Evolutionary conservation across 2,329 filamentous ascomycete genomes (phyloP).

Genomic region (Neurospora sp.): DNA sequence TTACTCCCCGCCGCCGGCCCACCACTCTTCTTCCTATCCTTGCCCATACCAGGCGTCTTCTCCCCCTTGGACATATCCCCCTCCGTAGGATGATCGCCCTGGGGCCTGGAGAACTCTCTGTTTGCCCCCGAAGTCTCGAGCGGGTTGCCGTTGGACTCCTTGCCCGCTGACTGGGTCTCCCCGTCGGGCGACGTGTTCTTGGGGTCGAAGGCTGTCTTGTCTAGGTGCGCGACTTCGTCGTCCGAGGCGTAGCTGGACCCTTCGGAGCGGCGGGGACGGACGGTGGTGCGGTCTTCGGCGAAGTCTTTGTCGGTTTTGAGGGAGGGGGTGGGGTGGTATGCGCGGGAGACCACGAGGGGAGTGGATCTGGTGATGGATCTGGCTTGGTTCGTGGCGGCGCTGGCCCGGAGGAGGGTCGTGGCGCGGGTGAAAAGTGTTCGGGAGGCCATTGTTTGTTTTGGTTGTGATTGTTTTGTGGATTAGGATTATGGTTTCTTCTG

Average conservation of each 20-base stretch:
- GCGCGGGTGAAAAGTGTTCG: constrained; percentile 2
- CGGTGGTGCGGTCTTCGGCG: constrained; percentile 46
- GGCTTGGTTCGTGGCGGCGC: neutral
- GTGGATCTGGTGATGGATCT: constrained; percentile 1
- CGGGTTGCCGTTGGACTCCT: constrained; percentile 23
- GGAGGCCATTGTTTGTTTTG: constrained; percentile 2
- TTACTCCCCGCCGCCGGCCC: constrained; percentile 14
- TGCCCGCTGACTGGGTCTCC: constrained; percentile 35
- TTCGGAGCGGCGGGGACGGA: constrained; percentile 58
- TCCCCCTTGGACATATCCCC: constrained; percentile 19
- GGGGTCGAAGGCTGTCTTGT: constrained; percentile 59
- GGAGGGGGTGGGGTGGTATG: constrained; percentile 24
- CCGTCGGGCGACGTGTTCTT: constrained; percentile 56
- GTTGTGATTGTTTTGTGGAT: neutral
- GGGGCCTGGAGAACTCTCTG: constrained; percentile 30
- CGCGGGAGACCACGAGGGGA: constrained; percentile 11
- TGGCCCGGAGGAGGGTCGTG: neutral
- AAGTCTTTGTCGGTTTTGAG: constrained; percentile 36
- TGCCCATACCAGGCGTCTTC: constrained; percentile 19
- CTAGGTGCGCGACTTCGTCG: constrained; percentile 42
- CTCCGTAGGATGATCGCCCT: constrained; percentile 26
- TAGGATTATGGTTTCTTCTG: neutral
- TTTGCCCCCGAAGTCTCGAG: constrained; percentile 37
- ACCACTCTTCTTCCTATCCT: constrained; percentile 24
- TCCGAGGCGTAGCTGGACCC: constrained; percentile 60